Evolutionary conservation across 495 filamentous ascomycete species (phyloP), one percentile per base, ranked within the genome.

Genomic region (Paragyromitra xinjiangensis): DNA sequence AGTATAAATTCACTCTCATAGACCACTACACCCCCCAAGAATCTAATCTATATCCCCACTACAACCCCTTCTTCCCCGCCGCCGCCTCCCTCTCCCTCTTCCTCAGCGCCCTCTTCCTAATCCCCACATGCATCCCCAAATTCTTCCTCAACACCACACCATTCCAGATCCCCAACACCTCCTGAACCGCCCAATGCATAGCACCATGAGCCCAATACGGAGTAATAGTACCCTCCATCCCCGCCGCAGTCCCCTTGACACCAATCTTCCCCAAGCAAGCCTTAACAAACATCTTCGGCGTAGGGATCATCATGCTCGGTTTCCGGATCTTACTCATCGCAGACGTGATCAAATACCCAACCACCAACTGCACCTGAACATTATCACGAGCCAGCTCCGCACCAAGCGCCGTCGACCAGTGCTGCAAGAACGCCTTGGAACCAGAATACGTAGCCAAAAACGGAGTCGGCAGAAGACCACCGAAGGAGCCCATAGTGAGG

Each of bases 401-500:
- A 34, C 91, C 92, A 1, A 99, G 89, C 50, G 96, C 89, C 3
- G 89, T 90, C 58, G 93, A 97, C 96, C 96, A 99, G 83, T 96
- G 91, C 84, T 98, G 94, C 71, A 99, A 88, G 88, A 99, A 99
- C 29, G 96, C 95, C 86, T 99, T 99, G 88, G 90, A 93, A 69
- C 96, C 96, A 71, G 93, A 96, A 88, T 99, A 99, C 6, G 95
- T 98, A 24, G 96, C 95, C 16, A 99, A 89, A 37, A 97, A 89
- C 1, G 95, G 96, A 1, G 94, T 97, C 19, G 96, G 96, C 72
- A 95, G 86, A 73, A 94, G 88, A 69, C 95, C 96, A 71, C 92
- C 95, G 81, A 98, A 95, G 51, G 93, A 97, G 53, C 95, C 96
- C 94, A 99, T 97, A 61, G 94, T 99, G 34, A 99, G 86, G 81